These are phyloP conservation scores for Sphagnum contortum DNA, from an alignment of 225 moss, liverwort and hornwort species.

Conservation along the genomic window DNA sequence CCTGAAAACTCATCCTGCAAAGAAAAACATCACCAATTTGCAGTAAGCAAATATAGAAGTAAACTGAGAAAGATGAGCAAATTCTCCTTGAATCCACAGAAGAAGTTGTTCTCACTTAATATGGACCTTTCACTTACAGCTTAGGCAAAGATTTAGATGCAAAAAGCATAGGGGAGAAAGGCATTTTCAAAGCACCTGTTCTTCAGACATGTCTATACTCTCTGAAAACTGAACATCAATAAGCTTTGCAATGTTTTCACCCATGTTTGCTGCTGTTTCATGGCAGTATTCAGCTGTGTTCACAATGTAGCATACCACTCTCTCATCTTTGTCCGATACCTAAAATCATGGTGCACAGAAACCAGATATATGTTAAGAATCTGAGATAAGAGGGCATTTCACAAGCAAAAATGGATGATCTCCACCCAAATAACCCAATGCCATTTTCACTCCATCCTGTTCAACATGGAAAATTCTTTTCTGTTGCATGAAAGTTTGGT, in stretches of 20 bases:
- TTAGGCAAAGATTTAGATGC: neutral
- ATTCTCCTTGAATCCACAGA: too few species aligned
- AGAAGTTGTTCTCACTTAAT: too few species aligned
- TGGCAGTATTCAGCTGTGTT: constrained; percentile 99
- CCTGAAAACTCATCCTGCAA: constrained; percentile 97
- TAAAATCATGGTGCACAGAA: constrained; percentile 7
- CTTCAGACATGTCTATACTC: constrained; percentile 99
- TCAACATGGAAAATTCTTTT: too few species aligned
- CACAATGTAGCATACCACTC: constrained; percentile 94
- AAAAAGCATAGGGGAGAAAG: neutral
- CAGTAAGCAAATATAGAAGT: too few species aligned
- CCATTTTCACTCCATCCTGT: neutral
- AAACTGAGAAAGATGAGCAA: too few species aligned
- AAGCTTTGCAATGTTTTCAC: constrained; percentile 93
- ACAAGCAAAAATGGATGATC: too few species aligned
- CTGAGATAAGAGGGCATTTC: neutral
- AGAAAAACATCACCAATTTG: neutral
- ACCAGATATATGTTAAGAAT: constrained; percentile 2
- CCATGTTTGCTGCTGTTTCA: constrained; percentile 96
- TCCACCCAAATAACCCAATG: neutral
- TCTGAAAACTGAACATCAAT: constrained; percentile 99
- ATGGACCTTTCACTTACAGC: too few species aligned
- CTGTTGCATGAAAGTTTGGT: too few species aligned
- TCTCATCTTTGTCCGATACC: constrained; percentile 95
- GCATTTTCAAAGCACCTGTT: constrained; percentile 46